Conservation (phyloP, 495 filamentous ascomycete species). For the Pseudoneurospora amorphoporcata region DNA sequence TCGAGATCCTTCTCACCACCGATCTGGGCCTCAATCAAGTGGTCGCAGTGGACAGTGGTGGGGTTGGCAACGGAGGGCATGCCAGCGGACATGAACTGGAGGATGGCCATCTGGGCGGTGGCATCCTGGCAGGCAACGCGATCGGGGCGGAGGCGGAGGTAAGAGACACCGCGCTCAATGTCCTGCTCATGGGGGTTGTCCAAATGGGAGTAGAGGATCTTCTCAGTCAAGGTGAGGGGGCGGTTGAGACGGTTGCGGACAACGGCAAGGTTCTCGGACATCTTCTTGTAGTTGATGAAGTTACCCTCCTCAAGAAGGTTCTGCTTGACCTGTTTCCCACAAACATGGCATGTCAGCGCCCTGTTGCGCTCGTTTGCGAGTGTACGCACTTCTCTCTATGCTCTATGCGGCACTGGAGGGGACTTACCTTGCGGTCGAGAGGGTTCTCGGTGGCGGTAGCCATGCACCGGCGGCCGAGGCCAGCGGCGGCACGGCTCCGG, state of each 20-base stretch:
- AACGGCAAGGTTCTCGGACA: slow-evolving; percentile 91
- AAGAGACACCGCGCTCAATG: slow-evolving; percentile 88
- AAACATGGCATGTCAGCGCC: slow-evolving; percentile 10
- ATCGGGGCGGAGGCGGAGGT: slow-evolving; percentile 92
- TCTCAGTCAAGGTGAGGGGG: slow-evolving; percentile 92
- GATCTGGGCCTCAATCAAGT: slow-evolving; percentile 96
- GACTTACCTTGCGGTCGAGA: slow-evolving; percentile 42
- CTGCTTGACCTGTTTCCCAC: slow-evolving; percentile 35
- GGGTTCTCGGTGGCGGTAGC: slow-evolving; percentile 42
- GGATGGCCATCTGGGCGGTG: slow-evolving; percentile 98
- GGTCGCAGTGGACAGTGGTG: slow-evolving; percentile 96
- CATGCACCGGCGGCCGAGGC: slow-evolving; percentile 43
- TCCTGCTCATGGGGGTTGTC: slow-evolving; percentile 95
- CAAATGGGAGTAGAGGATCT: slow-evolving; percentile 97
- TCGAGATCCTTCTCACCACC: slow-evolving; percentile 92
- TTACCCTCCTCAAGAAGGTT: slow-evolving; percentile 47
- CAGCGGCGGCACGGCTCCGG: slow-evolving; percentile 38
- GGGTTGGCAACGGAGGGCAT: slow-evolving; percentile 92
- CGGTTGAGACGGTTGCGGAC: slow-evolving; percentile 82
- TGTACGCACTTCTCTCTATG: neutral
- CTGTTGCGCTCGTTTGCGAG: neutral
- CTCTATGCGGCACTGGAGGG: neutral
- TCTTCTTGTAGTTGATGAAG: slow-evolving; percentile 73
- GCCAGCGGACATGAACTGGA: slow-evolving; percentile 98
- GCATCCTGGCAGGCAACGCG: slow-evolving; percentile 99